These are phyloP conservation scores for Malus orientalis DNA, from an alignment of 306 rosid genomes.

Conservation along the genomic window DNA sequence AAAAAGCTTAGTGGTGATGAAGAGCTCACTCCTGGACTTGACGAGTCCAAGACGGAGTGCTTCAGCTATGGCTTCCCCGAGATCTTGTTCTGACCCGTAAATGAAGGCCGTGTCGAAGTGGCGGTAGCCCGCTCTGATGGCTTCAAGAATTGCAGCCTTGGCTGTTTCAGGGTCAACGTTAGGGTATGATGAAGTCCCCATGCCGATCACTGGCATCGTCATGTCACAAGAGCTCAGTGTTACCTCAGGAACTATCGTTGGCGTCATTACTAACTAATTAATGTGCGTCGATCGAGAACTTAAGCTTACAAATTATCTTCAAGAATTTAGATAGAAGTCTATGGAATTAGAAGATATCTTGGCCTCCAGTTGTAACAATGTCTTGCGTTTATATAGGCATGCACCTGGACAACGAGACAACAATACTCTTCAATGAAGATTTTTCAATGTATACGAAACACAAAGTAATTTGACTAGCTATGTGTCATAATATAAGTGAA, in stretches of 20 bases:
- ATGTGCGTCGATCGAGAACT: background rate
- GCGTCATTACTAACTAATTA: background rate
- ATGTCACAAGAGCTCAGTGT: background rate
- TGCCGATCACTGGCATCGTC: slow-evolving; percentile 17
- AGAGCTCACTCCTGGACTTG: slow-evolving; percentile 40
- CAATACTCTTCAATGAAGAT: too few relatives aligned
- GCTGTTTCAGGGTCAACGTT: background rate
- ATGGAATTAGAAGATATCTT: too few relatives aligned
- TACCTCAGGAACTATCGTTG: background rate
- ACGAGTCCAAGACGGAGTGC: slow-evolving; percentile 30
- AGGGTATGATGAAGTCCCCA: slow-evolving; percentile 25
- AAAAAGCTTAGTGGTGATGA: slow-evolving; percentile 62
- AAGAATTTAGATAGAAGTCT: background rate
- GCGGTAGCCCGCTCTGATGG: slow-evolving; percentile 24
- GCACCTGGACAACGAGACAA: background rate
- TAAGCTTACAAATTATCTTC: background rate
- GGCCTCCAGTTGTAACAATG: background rate
- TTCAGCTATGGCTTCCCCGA: slow-evolving; percentile 25
- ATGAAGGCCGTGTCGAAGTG: slow-evolving; percentile 30
- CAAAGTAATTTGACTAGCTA: too few relatives aligned
- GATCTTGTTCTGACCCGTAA: slow-evolving; percentile 21
- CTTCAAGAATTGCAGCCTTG: slow-evolving; percentile 26
- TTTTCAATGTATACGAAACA: too few relatives aligned
- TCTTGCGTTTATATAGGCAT: background rate
- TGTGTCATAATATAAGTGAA: too few relatives aligned